A percentile compares a stretch with the other conserved stretches of the same genome.
Evolutionary conservation across 441 rosid species (phyloP).

Genomic region (Croton laevigatus): DNA sequence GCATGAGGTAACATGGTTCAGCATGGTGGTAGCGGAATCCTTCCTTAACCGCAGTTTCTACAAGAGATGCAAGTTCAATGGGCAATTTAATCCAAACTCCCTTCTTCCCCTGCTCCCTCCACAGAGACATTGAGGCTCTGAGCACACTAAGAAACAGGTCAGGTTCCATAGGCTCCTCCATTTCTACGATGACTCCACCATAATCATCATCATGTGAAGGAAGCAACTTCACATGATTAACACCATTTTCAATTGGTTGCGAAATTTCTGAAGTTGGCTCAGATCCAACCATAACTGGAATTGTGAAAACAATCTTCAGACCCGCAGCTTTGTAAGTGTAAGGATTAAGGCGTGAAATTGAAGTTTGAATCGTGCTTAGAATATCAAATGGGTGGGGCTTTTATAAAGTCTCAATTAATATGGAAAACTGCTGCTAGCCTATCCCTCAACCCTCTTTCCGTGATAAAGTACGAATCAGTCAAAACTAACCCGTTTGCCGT

Average conservation of each 20-base stretch:
- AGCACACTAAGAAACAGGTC: constrained; percentile 43
- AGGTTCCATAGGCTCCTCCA: constrained; percentile 58
- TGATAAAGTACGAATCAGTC: too few relatives aligned
- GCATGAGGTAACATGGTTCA: constrained; percentile 78
- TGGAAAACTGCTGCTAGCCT: too few relatives aligned
- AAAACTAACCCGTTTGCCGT: too few relatives aligned
- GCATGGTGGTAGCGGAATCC: constrained; percentile 88
- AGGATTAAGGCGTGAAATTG: too few relatives aligned
- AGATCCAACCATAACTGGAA: constrained; percentile 14
- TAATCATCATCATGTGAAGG: constrained; percentile 50
- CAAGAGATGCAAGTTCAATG: constrained; percentile 48
- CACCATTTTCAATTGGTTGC: constrained; percentile 27
- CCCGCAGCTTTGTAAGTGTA: too few relatives aligned
- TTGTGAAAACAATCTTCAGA: neutral
- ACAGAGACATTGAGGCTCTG: constrained; percentile 49
- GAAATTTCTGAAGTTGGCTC: constrained; percentile 18
- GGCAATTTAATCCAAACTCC: constrained; percentile 89
- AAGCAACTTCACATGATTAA: constrained; percentile 31
- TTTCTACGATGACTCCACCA: constrained; percentile 66
- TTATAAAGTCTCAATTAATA: too few relatives aligned
- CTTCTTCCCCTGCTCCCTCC: constrained; percentile 79
- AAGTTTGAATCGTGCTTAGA: too few relatives aligned
- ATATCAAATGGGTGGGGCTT: too few relatives aligned
- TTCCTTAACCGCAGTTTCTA: too few relatives aligned
- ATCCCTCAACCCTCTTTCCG: too few relatives aligned